Percentiles rank a stretch among this genome's conserved stretches.
phyloP scores from a whole-genome alignment of 768 basidiomycete species.

The Leccinum ochraceum region DNA sequence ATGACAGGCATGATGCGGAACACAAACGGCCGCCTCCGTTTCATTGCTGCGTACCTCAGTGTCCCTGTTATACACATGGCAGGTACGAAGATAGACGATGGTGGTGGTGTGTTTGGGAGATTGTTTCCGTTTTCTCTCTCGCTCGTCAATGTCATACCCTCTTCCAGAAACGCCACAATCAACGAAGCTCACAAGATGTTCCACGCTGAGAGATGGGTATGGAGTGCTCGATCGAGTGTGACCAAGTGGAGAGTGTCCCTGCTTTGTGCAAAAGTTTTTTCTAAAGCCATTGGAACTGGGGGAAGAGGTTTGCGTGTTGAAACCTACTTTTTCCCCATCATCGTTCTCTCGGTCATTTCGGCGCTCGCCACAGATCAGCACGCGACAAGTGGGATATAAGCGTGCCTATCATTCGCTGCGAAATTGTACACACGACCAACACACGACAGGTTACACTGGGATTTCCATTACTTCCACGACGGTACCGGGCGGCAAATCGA shows the following conservation, averaged over 20 bases:
- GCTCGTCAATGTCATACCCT: background rate
- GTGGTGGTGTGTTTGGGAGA: constrained; percentile 1
- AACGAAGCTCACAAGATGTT: background rate
- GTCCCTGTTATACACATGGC: constrained; percentile 6
- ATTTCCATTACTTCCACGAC: background rate
- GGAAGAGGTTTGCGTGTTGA: background rate
- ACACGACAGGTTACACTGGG: background rate
- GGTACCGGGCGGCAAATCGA: background rate
- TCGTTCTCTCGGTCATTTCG: constrained; percentile 8
- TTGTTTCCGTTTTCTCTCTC: constrained; percentile 5
- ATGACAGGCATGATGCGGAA: background rate
- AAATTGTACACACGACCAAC: background rate
- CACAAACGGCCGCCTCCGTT: background rate
- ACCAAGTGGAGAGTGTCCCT: background rate
- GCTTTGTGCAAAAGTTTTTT: background rate
- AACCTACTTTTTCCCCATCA: background rate
- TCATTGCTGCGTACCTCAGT: background rate
- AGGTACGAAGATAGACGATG: background rate
- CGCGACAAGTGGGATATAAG: background rate
- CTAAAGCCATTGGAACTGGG: background rate
- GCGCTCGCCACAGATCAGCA: background rate
- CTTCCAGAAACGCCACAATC: background rate
- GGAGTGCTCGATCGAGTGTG: background rate
- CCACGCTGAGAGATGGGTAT: background rate
- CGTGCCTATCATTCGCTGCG: background rate